These are phyloP conservation scores for Excoecaria agallocha DNA, from an alignment of 345 rosid species.

Conservation along the genomic window DNA sequence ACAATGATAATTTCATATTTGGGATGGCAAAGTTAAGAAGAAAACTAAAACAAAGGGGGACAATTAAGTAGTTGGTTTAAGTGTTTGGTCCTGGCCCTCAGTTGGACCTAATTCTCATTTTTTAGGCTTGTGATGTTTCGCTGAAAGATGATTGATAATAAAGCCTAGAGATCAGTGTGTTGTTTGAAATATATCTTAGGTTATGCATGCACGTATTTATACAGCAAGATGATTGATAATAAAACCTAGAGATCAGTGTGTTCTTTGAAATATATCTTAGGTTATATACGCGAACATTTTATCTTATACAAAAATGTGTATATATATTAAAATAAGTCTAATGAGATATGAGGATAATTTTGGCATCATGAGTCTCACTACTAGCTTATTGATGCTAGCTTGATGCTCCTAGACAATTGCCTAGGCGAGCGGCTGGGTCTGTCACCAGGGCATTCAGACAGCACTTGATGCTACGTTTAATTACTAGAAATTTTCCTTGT, in stretches of 20 bases:
- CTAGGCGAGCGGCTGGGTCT: constrained; percentile 20
- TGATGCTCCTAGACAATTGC: constrained; percentile 16
- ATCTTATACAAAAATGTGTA: too few species aligned
- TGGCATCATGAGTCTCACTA: constrained; percentile 17
- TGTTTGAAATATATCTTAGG: not conserved
- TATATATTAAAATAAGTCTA: not conserved
- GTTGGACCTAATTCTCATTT: not conserved
- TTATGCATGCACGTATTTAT: too few species aligned
- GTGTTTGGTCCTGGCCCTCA: not conserved
- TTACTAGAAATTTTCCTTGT: constrained; percentile 15
- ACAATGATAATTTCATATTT: not conserved
- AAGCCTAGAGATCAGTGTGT: not conserved
- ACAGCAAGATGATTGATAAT: too few species aligned
- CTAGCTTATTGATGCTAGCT: constrained; percentile 15
- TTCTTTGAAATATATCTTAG: too few species aligned
- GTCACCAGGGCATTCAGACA: constrained; percentile 16
- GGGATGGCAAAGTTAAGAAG: not conserved
- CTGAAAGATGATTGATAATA: not conserved
- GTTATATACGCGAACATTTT: too few species aligned
- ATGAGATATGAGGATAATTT: not conserved
- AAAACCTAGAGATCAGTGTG: too few species aligned
- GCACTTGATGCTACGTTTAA: constrained; percentile 7
- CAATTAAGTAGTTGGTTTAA: too few species aligned
- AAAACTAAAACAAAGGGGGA: not conserved
- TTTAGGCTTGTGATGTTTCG: not conserved